These are phyloP conservation scores for Cercospora citrullina DNA, from an alignment of 2,329 filamentous ascomycete species.

Conservation along the genomic window DNA sequence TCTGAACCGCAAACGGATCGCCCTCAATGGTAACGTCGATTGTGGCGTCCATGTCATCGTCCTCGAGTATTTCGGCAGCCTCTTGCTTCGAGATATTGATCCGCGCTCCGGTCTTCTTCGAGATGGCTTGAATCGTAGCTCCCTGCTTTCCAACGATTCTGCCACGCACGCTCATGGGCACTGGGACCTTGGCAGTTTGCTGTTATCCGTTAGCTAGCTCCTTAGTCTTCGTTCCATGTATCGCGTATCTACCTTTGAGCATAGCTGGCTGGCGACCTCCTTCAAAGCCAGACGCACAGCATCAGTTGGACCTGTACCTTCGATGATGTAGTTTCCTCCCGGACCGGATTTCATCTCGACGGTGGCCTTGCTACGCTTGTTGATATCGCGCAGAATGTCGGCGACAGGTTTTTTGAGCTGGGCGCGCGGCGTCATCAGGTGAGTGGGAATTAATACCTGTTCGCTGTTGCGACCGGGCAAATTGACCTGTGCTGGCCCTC, in stretches of 20 bases:
- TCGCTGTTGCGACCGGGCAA: conserved; percentile 84
- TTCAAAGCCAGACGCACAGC: conserved; percentile 84
- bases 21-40: conserved; percentile 90
- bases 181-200: conserved; percentile 71
- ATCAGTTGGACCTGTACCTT: conserved; percentile 79
- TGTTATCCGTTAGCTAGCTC: conserved; percentile 34
- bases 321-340: conserved; percentile 74
- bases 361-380: conserved; percentile 83
- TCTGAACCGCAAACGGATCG: conserved; percentile 81
- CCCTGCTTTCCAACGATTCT: conserved; percentile 94
- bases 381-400: conserved; percentile 88
- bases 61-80: conserved; percentile 55
- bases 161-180: conserved; percentile 79
- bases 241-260: conserved; percentile 67
- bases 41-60: conserved; percentile 74
- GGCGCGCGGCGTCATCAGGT: conserved; percentile 71
- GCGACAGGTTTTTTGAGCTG: conserved; percentile 82
- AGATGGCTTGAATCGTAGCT: conserved; percentile 83
- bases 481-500: conserved; percentile 55
- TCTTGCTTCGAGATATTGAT: conserved; percentile 87
- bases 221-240: not conserved
- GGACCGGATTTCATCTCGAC: conserved; percentile 75
- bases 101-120: conserved; percentile 83
- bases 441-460: conserved; percentile 69
- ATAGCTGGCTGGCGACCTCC: conserved; percentile 85